Evolutionary conservation across 352 stramenopile species (phyloP), one percentile per base, ranked within the genome.

Genomic region (Globisporangium nagaii): DNA sequence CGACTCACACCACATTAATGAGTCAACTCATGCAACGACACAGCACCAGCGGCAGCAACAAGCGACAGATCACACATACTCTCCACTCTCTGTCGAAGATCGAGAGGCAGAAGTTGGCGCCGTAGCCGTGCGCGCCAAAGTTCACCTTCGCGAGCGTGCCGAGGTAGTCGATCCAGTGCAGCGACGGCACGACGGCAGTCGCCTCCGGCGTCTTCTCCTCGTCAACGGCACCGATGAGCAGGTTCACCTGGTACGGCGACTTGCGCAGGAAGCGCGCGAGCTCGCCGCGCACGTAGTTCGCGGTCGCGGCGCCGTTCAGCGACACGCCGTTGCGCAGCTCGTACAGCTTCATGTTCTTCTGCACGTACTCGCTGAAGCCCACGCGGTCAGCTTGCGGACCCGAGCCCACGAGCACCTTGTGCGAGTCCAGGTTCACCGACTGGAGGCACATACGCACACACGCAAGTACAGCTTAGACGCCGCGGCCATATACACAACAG

Each of bases 341-440:
- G 59, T 95, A 94, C 6, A 95, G 77, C 76, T 95, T 95, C 74
- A 94, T 86, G 72, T 95, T 95, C 74, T 95, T 95, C 65, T 94
- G 84, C 28, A 95, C 68, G 66, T 94, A 95, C 62, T 95, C 86
- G 58, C 75, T 68, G 55, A 95, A 95, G 37, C 71, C 79, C 15
- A 95, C 62, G 53, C 86, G 86, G 57, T 95, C 84, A 36, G 72
- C 81, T 64, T 93, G 84, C 10, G 81, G 84, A 8, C 86, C 86
- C 4, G 75, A 82, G 34, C 71, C 83, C 12, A 84, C 76, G 59
- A 95, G 71, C 32, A 94, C 58, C 60, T 95, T 95, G 75, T 93
- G 82, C 22, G 75, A 66, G 56, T 95, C 86, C 37, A 95, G 55
- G 20, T 79, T 67, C 25, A 92, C 73, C 35, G 80, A 82, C 86